Base-by-base conservation (phyloP, 305 asterid species). In the Withania somnifera region DNA sequence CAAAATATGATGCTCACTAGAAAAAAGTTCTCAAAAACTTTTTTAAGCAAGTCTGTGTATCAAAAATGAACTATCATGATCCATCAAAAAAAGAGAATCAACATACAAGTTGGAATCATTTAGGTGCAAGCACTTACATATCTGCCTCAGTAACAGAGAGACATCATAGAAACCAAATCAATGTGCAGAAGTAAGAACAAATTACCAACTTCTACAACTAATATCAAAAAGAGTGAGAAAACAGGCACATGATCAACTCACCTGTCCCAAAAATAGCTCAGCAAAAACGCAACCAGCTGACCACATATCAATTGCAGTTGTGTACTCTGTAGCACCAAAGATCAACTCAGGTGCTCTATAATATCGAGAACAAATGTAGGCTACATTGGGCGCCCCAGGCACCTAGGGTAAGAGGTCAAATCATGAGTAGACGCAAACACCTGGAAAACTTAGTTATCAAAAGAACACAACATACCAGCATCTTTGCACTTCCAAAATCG, bases 401-500 rank as follows among this genome's bases (percentile, higher is more conserved):
- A 91, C 97, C 97, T 93, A 82, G 45, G 84, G 54, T 69, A 54
- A 73, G 80, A 77, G n/a, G 40, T 77, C 60, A 66, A 24, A 75
- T 40, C 19, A n/a, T 76, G 28, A 84, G 47, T 28, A 51, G 28
- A 51, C 3, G n/a, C 11, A 53, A 83, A 73, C 61, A 75, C 81
- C 32, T 4, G 26, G 68, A 15, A 32, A 75, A 7, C 75, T 2
- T 69, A 24, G 58, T 10, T 51, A 69, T 71, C 19, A 10, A 60
- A 42, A 80, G 45, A 61, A 6, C 71, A 78, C 26, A 57, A 87
- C 97, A 36, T 63, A 94, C 98, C 98, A 94, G 82, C 26, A 91
- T 90, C 91, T 94, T 94, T 40, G 98, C 98, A 89, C 98, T 94
- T 89, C 98, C 98, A 87, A 94, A 94, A 86, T 94, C 98, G 71